phyloP scores from a whole-genome alignment of 2,329 filamentous ascomycete genomes.

The Berkeleyomyces basicola region DNA sequence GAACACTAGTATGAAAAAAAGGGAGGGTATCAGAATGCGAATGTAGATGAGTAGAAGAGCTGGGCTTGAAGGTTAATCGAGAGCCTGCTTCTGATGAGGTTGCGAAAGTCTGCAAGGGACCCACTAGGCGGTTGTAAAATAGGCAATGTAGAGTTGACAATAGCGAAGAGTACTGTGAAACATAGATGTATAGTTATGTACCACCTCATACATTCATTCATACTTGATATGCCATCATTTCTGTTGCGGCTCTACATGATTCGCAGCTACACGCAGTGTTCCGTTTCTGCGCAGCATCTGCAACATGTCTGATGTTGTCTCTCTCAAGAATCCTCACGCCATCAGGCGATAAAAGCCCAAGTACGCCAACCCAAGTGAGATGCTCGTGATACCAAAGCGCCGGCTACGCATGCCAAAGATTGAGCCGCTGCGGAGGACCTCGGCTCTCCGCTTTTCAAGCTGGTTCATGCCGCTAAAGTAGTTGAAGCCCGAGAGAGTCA shows the following conservation, averaged over 20 bases:
- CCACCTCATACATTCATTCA: no score
- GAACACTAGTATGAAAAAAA: background rate
- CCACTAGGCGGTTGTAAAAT: background rate
- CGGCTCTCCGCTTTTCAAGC: slow-evolving; percentile 46
- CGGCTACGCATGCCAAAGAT: slow-evolving; percentile 58
- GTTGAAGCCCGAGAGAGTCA: slow-evolving; percentile 61
- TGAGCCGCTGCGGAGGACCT: slow-evolving; percentile 51
- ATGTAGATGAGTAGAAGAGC: background rate
- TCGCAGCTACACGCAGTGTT: background rate
- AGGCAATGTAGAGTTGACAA: background rate
- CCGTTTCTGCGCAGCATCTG: background rate
- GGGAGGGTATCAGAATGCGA: background rate
- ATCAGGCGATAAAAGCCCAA: slow-evolving; percentile 47
- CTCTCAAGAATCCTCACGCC: background rate
- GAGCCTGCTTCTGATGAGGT: background rate
- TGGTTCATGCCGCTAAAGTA: slow-evolving; percentile 60
- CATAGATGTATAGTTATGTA: background rate
- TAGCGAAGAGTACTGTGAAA: no score
- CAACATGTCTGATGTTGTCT: background rate
- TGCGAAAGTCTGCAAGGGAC: background rate
- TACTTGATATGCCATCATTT: no score
- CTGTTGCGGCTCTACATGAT: background rate
- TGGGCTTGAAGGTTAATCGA: background rate
- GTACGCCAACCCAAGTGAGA: slow-evolving; percentile 51
- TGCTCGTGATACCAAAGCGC: slow-evolving; percentile 46